Conservation (phyloP, 2,329 filamentous ascomycete species). For the Aspergillus versicolor region DNA sequence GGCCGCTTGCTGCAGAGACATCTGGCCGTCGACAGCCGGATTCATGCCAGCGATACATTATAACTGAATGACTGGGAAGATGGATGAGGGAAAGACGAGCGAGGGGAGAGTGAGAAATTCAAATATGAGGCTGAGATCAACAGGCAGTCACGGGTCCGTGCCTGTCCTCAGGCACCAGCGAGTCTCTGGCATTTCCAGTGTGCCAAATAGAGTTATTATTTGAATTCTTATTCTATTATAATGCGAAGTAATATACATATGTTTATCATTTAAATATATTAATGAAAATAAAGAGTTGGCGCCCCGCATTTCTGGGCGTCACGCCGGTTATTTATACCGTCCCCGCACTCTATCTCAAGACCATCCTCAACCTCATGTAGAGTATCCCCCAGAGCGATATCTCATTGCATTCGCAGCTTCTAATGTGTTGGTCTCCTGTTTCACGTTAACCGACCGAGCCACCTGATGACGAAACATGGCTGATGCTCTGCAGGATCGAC, state of each 20-base stretch:
- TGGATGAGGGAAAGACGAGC: neutral
- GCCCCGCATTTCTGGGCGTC: no score
- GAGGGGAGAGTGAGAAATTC: neutral
- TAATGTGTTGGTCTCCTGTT: neutral
- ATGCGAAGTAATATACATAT: no score
- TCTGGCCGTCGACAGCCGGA: constrained; percentile 1
- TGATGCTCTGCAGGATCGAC: constrained; percentile 4
- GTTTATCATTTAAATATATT: no score
- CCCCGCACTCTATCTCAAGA: neutral
- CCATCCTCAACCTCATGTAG: neutral
- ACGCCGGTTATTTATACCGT: neutral
- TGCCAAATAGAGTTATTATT: no score
- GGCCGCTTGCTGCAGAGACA: neutral
- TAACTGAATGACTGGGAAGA: neutral
- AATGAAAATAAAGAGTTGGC: no score
- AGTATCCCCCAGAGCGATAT: neutral
- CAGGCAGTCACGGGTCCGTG: neutral
- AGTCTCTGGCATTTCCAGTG: neutral
- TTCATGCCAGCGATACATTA: constrained; percentile 5
- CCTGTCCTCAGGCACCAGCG: neutral
- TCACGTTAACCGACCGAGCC: neutral
- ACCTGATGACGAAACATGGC: constrained; percentile 7
- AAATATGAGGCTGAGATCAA: neutral
- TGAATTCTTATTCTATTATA: no score
- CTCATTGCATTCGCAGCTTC: neutral